phyloP scores from a whole-genome alignment of 2,329 filamentous ascomycete genomes.

The Aspergillus sp. region DNA sequence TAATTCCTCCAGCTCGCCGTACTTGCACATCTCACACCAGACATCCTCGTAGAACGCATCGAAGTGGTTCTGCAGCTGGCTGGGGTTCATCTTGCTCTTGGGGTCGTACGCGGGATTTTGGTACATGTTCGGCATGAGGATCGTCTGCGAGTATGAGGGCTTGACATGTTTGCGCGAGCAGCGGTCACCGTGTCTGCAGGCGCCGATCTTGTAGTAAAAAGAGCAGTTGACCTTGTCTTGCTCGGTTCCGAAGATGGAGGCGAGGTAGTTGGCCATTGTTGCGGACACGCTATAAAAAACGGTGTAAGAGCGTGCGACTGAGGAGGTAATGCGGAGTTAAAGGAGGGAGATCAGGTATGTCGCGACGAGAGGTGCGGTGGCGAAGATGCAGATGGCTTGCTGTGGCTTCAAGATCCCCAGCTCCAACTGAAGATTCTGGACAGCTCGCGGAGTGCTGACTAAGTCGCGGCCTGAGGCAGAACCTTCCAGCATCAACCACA shows the following conservation, averaged over 20 bases:
- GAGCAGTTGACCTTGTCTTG: conserved; percentile 99
- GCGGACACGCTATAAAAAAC: neutral
- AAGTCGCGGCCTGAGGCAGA: conserved; percentile 23
- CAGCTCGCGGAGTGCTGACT: conserved; percentile 32
- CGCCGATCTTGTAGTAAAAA: conserved; percentile 99
- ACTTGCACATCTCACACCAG: conserved; percentile 99
- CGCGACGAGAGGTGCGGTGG: neutral
- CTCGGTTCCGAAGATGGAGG: conserved; percentile 98
- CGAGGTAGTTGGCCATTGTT: conserved; percentile 92
- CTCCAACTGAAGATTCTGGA: conserved; percentile 37
- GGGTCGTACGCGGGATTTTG: conserved; percentile 97
- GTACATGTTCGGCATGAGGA: conserved; percentile 97
- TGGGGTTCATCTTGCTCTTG: conserved; percentile 94
- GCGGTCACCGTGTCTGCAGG: conserved; percentile 95
- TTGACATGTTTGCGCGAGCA: conserved; percentile 99
- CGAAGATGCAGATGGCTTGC: neutral
- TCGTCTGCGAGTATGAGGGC: conserved; percentile 95
- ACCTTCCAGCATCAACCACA: neutral
- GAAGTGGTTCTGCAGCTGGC: conserved; percentile 98
- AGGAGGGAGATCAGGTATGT: neutral
- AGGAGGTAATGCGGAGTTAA: neutral
- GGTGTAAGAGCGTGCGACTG: neutral
- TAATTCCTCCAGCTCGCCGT: conserved; percentile 94
- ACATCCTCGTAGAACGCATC: conserved; percentile 99
- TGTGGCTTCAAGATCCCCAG: conserved; percentile 14